These are phyloP conservation scores for Colletotrichum liaoningense DNA, from an alignment of 2,329 filamentous ascomycete genomes.

Conservation along the genomic window DNA sequence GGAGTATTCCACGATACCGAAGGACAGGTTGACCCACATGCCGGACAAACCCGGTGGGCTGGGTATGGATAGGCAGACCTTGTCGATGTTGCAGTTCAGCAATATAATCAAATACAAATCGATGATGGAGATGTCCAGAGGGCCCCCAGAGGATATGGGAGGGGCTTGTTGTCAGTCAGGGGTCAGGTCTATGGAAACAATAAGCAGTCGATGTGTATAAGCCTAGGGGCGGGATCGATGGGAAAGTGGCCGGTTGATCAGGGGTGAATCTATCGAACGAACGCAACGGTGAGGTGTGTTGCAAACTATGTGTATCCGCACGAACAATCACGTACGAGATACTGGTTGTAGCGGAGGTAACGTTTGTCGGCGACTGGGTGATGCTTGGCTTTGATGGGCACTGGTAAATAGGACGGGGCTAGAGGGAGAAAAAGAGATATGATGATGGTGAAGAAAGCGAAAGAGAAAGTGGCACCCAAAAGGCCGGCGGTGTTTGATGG, in stretches of 20 bases:
- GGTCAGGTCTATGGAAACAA: neutral
- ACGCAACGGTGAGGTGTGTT: neutral
- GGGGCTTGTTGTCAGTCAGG: neutral
- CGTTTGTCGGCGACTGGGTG: neutral
- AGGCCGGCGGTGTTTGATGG: neutral
- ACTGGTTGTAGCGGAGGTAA: neutral
- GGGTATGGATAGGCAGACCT: constrained; percentile 10
- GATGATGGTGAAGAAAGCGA: neutral
- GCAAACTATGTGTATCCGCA: neutral
- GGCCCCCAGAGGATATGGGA: neutral
- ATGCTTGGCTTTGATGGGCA: neutral
- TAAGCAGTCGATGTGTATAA: constrained; percentile 2
- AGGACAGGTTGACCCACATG: constrained; percentile 20
- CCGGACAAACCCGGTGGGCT: constrained; percentile 16
- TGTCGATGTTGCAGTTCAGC: neutral
- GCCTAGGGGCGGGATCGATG: constrained; percentile 12
- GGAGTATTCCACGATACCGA: constrained; percentile 23
- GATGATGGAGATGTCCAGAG: neutral
- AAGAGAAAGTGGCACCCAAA: neutral
- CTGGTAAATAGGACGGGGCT: neutral
- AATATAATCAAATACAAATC: constrained; percentile 1
- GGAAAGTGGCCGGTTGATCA: constrained; percentile 20
- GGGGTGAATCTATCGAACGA: neutral
- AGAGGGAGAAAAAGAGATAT: neutral
- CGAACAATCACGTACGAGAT: neutral